These are phyloP conservation scores for Leccinum obscurum DNA, from an alignment of 768 basidiomycete genomes.

Conservation along the genomic window DNA sequence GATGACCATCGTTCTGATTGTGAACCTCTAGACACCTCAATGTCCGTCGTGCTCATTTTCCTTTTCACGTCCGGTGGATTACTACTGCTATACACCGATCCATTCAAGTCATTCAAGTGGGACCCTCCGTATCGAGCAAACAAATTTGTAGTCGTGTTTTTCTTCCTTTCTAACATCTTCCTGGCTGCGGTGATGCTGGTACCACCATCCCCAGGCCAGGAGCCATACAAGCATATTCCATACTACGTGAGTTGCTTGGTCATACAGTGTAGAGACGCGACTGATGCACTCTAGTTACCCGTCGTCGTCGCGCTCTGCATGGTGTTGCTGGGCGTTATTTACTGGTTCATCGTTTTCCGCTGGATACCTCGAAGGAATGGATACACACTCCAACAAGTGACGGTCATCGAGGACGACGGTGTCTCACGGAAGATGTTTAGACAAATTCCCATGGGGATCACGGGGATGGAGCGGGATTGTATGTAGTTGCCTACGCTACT, in stretches of 20 bases:
- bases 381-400: slow-evolving; percentile 50
- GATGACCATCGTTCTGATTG: background rate
- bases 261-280: background rate
- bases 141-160: slow-evolving; percentile 47
- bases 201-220: slow-evolving; percentile 53
- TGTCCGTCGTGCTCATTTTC: slow-evolving; percentile 59
- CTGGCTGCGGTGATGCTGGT: slow-evolving; percentile 61
- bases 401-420: slow-evolving; percentile 55
- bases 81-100: slow-evolving; percentile 54
- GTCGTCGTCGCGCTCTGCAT: slow-evolving; percentile 46
- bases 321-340: slow-evolving; percentile 48
- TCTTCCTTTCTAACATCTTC: slow-evolving; percentile 67
- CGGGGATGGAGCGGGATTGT: slow-evolving; percentile 6
- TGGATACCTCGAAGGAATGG: slow-evolving; percentile 50
- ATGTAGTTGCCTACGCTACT: background rate
- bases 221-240: slow-evolving; percentile 57
- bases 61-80: slow-evolving; percentile 60
- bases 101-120: slow-evolving; percentile 51
- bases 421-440: slow-evolving; percentile 54
- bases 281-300: slow-evolving; percentile 43
- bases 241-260: slow-evolving; percentile 57
- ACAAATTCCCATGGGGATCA: slow-evolving; percentile 30
- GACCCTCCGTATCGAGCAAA: slow-evolving; percentile 64
- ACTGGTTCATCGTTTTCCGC: slow-evolving; percentile 56
- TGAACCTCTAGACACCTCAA: slow-evolving; percentile 49